phyloP scores from a whole-genome alignment of 306 rosid species.

The Comarum palustre region DNA sequence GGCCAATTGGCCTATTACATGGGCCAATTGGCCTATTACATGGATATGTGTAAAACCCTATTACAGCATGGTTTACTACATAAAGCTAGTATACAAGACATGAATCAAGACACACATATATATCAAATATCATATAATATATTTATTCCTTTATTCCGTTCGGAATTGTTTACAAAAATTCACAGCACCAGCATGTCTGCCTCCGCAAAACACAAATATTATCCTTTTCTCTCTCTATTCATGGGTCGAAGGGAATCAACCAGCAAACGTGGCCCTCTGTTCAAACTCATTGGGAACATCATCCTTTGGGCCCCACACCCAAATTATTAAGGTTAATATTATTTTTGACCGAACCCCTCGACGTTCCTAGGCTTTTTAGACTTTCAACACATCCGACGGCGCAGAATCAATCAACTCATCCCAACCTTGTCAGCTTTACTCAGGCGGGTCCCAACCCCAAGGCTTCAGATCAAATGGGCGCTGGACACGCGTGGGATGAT shows the following conservation, averaged over 20 bases:
- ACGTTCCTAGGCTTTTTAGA: neutral
- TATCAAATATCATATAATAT: no score
- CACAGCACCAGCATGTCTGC: neutral
- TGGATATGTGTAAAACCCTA: no score
- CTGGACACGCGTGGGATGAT: constrained; percentile 17
- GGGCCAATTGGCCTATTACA: no score
- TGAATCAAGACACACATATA: no score
- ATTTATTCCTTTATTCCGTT: neutral
- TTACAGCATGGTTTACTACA: no score
- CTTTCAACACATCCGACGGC: constrained; percentile 24
- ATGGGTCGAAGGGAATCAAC: constrained; percentile 30
- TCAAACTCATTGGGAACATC: constrained; percentile 55
- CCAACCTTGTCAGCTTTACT: neutral
- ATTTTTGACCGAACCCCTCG: constrained; percentile 4
- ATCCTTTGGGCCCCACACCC: constrained; percentile 36
- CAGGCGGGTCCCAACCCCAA: neutral
- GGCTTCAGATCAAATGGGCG: neutral
- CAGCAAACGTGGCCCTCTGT: constrained; percentile 51
- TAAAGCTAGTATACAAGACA: no score
- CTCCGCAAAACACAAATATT: constrained; percentile 42
- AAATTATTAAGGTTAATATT: neutral
- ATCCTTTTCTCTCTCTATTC: constrained; percentile 35
- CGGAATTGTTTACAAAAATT: neutral
- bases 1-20: no score
- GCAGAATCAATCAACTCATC: neutral